Conservation (phyloP, 352 stramenopile genomes). For the Phytophthora pistaciae region DNA sequence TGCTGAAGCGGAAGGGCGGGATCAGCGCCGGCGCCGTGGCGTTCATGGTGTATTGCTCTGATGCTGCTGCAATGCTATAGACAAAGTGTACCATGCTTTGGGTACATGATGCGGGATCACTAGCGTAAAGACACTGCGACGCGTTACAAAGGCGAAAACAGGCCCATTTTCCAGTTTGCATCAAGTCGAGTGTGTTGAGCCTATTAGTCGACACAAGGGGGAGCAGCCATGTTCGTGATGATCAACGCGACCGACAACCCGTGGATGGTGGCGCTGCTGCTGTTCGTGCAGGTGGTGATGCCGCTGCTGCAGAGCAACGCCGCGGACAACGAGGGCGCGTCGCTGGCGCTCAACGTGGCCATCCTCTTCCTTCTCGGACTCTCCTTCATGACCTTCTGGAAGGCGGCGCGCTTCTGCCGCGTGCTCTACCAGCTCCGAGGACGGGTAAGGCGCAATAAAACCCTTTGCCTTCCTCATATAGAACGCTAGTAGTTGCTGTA, state of each 20-base stretch:
- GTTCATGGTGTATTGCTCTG: constrained; percentile 31
- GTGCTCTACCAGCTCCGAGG: constrained; percentile 57
- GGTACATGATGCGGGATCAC: constrained; percentile 18
- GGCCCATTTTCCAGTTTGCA: constrained; percentile 15
- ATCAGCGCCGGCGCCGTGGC: constrained; percentile 77
- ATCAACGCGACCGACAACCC: constrained; percentile 83
- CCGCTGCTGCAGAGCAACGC: constrained; percentile 79
- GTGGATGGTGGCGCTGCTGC: constrained; percentile 80
- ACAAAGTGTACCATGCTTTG: constrained; percentile 9
- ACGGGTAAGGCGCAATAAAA: constrained; percentile 31
- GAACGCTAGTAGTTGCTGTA: no score
- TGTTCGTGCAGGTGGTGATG: constrained; percentile 83
- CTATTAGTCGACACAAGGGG: background rate
- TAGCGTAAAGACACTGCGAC: constrained; percentile 13
- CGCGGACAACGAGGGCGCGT: constrained; percentile 57
- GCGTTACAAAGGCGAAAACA: background rate
- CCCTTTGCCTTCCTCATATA: no score
- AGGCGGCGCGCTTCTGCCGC: constrained; percentile 64
- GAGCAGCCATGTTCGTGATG: constrained; percentile 75
- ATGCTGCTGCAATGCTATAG: background rate
- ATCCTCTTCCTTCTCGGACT: constrained; percentile 68
- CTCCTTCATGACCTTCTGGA: constrained; percentile 61
- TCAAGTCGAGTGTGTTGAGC: background rate
- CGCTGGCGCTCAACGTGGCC: constrained; percentile 60
- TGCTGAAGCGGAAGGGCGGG: constrained; percentile 89